These are phyloP conservation scores for Pythium chondricola DNA, from an alignment of 352 stramenopile genomes.

Conservation along the genomic window DNA sequence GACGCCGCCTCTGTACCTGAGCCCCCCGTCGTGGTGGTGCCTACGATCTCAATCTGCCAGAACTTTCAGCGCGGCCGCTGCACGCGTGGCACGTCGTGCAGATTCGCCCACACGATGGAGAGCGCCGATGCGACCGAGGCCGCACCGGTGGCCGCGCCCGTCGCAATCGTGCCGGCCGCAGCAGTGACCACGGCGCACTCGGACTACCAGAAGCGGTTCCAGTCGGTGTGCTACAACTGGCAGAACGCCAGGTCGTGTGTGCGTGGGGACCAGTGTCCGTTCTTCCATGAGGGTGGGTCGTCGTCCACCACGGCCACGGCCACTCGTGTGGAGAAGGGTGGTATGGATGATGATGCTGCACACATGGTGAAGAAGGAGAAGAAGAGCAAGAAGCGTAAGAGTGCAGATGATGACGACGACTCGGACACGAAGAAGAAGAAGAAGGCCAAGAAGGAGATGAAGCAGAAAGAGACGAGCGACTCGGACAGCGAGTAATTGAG, in stretches of 20 bases:
- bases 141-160: background rate
- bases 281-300: slow-evolving; percentile 18
- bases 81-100: slow-evolving; percentile 20
- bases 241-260: slow-evolving; percentile 22
- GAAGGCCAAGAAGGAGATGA: slow-evolving; percentile 15
- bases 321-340: background rate
- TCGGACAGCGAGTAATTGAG: slow-evolving; percentile 6
- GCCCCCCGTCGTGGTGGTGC: slow-evolving; percentile 5
- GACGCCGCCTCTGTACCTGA: slow-evolving; percentile 1
- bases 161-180: background rate
- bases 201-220: slow-evolving; percentile 33
- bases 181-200: slow-evolving; percentile 13
- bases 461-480: slow-evolving; percentile 9
- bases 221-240: slow-evolving; percentile 35
- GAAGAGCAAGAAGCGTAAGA: background rate
- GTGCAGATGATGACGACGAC: background rate
- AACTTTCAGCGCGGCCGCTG: slow-evolving; percentile 24
- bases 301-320: background rate
- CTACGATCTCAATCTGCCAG: slow-evolving; percentile 21
- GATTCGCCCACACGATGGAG: slow-evolving; percentile 20
- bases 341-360: slow-evolving; percentile 1
- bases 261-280: slow-evolving; percentile 23
- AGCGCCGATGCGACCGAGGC: background rate
- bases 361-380: background rate
- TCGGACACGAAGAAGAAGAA: background rate